phyloP scores from a whole-genome alignment of 1,139 yeast species.

The Martiniozyma asiatica region DNA sequence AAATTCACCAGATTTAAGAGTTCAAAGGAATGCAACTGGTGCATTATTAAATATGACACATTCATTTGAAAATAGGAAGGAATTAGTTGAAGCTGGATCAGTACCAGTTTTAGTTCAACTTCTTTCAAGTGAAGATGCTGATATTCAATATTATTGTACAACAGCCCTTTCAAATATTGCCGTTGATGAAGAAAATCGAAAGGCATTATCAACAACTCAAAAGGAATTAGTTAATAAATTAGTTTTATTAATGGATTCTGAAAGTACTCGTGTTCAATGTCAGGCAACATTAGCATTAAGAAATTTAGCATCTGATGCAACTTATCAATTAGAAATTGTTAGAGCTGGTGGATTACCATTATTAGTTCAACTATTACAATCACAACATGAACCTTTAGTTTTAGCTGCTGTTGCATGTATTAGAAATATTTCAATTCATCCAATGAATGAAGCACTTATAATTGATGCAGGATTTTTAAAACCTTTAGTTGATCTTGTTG shows the following conservation, averaged over 20 bases:
- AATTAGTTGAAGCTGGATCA: constrained; percentile 94
- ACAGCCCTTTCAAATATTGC: constrained; percentile 96
- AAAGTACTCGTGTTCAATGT: constrained; percentile 87
- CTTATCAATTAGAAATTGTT: constrained; percentile 89
- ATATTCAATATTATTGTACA: constrained; percentile 96
- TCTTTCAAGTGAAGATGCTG: constrained; percentile 79
- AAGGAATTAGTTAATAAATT: constrained; percentile 86
- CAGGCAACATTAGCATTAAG: constrained; percentile 95
- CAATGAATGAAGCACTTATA: constrained; percentile 86
- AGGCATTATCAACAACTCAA: constrained; percentile 80
- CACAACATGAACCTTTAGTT: constrained; percentile 84
- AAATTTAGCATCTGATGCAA: constrained; percentile 88
- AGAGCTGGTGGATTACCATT: constrained; percentile 93
- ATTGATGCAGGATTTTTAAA: constrained; percentile 92
- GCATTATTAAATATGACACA: constrained; percentile 97
- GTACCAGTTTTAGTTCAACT: constrained; percentile 93
- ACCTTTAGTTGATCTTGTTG: constrained; percentile 78
- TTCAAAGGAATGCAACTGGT: constrained; percentile 97
- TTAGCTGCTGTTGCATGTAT: constrained; percentile 97
- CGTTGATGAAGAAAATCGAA: constrained; percentile 85
- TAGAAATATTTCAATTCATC: constrained; percentile 92
- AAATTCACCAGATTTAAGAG: constrained; percentile 86
- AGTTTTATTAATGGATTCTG: constrained; percentile 84
- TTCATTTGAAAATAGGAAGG: constrained; percentile 91
- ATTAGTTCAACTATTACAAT: constrained; percentile 73